Evolutionary conservation across 345 rosid genomes (phyloP).

Genomic region (Cardamine chenopodiifolia): DNA sequence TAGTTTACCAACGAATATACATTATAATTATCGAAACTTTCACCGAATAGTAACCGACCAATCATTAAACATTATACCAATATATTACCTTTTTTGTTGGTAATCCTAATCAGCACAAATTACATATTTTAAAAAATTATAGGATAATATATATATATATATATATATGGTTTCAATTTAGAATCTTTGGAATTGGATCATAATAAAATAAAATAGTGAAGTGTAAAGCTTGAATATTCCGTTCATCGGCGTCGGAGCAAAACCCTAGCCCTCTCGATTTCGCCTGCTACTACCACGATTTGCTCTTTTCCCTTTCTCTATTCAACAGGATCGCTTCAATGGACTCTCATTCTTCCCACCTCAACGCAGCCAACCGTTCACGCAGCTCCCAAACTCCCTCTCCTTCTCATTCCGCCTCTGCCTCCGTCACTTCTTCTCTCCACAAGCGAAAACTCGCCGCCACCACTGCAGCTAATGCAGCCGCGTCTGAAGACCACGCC

Average conservation of each 20-base stretch:
- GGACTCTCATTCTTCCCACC: conserved; percentile 78
- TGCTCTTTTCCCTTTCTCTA: conserved; percentile 16
- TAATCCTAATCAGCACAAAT: too few species aligned
- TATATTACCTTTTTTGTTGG: too few species aligned
- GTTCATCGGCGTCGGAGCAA: conserved; percentile 10
- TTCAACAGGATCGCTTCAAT: conserved; percentile 35
- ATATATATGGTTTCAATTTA: not conserved
- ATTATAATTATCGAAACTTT: too few species aligned
- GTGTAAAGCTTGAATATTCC: not conserved
- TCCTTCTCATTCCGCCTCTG: conserved; percentile 98
- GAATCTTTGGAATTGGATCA: not conserved
- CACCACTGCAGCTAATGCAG: conserved; percentile 52
- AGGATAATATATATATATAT: too few species aligned
- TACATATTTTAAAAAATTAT: too few species aligned
- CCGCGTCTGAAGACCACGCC: conserved; percentile 72
- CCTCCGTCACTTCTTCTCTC: conserved; percentile 88
- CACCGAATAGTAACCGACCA: too few species aligned
- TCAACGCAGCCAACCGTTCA: conserved; percentile 62
- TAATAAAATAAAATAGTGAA: not conserved
- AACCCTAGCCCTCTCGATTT: conserved; percentile 38
- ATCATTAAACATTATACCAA: too few species aligned
- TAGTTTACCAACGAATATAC: too few species aligned
- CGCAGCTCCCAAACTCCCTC: conserved; percentile 95
- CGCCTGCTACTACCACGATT: not conserved
- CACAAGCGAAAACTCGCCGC: conserved; percentile 92